phyloP scores from a whole-genome alignment of 2,329 filamentous ascomycete genomes.

The Stagonosporopsis vannaccii region DNA sequence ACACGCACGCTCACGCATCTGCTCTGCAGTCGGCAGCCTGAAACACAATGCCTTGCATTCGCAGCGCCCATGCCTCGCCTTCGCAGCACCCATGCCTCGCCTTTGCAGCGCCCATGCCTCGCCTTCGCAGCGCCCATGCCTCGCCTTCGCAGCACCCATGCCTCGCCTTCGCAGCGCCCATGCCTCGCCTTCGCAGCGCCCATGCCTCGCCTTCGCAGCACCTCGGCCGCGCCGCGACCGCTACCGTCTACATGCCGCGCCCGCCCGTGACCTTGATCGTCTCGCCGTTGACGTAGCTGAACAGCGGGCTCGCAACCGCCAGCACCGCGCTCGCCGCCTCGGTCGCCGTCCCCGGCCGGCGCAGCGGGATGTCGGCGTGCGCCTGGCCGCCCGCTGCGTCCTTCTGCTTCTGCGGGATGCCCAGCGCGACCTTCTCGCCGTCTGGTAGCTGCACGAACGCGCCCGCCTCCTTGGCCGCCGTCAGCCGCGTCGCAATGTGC shows the following conservation, averaged over 20 bases:
- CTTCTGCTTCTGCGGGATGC: slow-evolving; percentile 55
- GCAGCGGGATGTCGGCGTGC: slow-evolving; percentile 76
- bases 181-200: too few relatives aligned
- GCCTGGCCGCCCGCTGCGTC: slow-evolving; percentile 38
- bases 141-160: too few relatives aligned
- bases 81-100: too few relatives aligned
- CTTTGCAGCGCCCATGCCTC: too few relatives aligned
- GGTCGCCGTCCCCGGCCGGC: slow-evolving; percentile 76
- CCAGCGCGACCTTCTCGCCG: slow-evolving; percentile 62
- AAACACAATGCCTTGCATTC: neutral
- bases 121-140: too few relatives aligned
- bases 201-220: too few relatives aligned
- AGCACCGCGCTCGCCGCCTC: slow-evolving; percentile 82
- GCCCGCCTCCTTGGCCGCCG: slow-evolving; percentile 83
- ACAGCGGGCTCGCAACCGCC: slow-evolving; percentile 80
- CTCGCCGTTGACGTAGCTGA: slow-evolving; percentile 86
- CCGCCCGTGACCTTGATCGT: slow-evolving; percentile 87
- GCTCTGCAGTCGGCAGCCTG: neutral
- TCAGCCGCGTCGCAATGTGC: slow-evolving; percentile 79
- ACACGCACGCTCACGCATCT: too few relatives aligned
- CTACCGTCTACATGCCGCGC: slow-evolving; percentile 61
- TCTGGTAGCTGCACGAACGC: slow-evolving; percentile 79
- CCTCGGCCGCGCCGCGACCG: too few relatives aligned
- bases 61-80: too few relatives aligned
- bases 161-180: too few relatives aligned